Evolutionary conservation across 1,284 basidiomycete genomes (phyloP).

Genomic region (Stereum hirsutum): DNA sequence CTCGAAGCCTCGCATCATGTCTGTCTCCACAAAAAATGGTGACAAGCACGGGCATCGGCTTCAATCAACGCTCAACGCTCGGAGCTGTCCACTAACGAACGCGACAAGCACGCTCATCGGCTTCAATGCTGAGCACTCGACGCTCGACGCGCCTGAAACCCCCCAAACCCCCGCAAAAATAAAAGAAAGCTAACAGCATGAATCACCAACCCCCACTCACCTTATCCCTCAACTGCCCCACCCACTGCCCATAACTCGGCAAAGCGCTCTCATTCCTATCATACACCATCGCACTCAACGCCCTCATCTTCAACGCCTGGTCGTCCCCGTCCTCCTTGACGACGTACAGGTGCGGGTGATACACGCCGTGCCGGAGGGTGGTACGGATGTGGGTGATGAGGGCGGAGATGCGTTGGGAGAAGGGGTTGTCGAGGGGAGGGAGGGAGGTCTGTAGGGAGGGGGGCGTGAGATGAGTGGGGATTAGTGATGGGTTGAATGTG

Average conservation of each 20-base stretch:
- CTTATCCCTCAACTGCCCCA: constrained; percentile 72
- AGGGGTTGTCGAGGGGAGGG: constrained; percentile 83
- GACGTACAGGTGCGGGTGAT: constrained; percentile 90
- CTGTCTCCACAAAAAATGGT: no score
- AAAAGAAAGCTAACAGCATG: no score
- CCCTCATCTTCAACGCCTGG: constrained; percentile 89
- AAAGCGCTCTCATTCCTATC: constrained; percentile 93
- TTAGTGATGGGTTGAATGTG: constrained; percentile 2
- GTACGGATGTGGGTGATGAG: constrained; percentile 91
- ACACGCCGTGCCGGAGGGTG: constrained; percentile 82
- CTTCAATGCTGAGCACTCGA: no score
- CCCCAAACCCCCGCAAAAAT: no score
- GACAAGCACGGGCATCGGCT: no score
- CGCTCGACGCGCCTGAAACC: no score
- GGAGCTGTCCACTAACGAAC: no score
- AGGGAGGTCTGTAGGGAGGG: constrained; percentile 59
- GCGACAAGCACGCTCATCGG: no score
- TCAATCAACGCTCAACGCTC: no score
- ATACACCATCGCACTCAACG: constrained; percentile 89
- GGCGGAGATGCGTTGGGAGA: constrained; percentile 90
- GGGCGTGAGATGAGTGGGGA: constrained; percentile 1
- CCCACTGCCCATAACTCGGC: constrained; percentile 94
- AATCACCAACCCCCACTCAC: no score
- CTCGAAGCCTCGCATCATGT: no score
- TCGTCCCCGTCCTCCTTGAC: constrained; percentile 99